Evolutionary conservation across 2,329 filamentous ascomycete genomes (phyloP), one percentile per base, ranked within the genome.

Genomic region (Penicillium janthinellum): DNA sequence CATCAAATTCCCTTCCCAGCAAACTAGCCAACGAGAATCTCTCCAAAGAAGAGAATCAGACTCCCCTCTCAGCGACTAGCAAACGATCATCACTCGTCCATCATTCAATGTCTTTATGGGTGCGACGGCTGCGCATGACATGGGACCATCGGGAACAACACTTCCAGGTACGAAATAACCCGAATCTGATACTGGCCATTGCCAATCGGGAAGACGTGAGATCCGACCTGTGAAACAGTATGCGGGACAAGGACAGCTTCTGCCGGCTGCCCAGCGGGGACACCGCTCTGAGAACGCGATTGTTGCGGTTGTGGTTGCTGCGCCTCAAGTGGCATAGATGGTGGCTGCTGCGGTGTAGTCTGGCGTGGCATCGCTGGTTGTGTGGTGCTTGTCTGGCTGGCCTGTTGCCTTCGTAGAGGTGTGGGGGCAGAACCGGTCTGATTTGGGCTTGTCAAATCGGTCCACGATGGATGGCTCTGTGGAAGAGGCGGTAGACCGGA

Each of bases 131-230:
- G 51, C 2, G 51, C n/a, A 22, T n/a, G 51, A 15, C 6, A 28
- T 3, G 51, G 25, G 14, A 37, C 25, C 25, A 44, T 44, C 39
- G 51, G 51, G 5, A 42, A 20, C 25, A 54, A 37, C 7, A 45
- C 51, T 44, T 54, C 51, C 51, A 54, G 14, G 14, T 45, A 54
- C 28, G 51, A 54, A 15, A 54, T 37, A 14, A 44, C 28, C 7
- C 51, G 51, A 25, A 54, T 37, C 17, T 54, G 51, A 11, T 34
- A 53, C 37, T 53, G 51, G 10, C 51, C 51, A 44, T 35, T 34
- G 12, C 20, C 22, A 45, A 45, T 42, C 1, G 51, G 25, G n/a
- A 56, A 56, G 28, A 35, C 41, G 11, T 31, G 22, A 6, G 38
- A 56, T 28, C 34, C 34, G 17, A 38, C 12, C n/a, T 44, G 51